Conservation (phyloP, 2,329 filamentous ascomycete genomes). For the Septoria linicola region DNA sequence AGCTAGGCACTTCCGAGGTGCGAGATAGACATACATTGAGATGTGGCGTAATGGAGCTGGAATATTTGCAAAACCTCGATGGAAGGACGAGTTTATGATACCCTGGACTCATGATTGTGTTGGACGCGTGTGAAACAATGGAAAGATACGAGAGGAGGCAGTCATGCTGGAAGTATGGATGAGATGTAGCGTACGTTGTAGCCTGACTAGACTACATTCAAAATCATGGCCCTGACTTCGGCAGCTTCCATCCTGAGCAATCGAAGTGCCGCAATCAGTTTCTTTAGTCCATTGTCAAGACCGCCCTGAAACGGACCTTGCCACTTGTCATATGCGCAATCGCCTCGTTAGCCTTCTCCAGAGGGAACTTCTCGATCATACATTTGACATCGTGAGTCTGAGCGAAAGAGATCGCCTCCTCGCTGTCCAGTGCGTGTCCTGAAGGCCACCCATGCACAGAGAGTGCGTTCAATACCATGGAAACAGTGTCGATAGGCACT, state of each 20-base stretch:
- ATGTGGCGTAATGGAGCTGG: not conserved
- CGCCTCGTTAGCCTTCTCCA: slow-evolving; percentile 52
- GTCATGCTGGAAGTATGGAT: too few species aligned
- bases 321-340: slow-evolving; percentile 52
- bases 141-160: too few species aligned
- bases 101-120: slow-evolving; percentile 10
- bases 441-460: slow-evolving; percentile 54
- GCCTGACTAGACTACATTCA: too few species aligned
- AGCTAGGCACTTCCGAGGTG: not conserved
- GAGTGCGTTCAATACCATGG: slow-evolving; percentile 49
- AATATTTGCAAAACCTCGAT: not conserved
- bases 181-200: too few species aligned
- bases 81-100: slow-evolving; percentile 15
- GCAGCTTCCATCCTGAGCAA: too few species aligned
- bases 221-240: too few species aligned
- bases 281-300: slow-evolving; percentile 49
- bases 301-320: slow-evolving; percentile 52
- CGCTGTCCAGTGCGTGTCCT: slow-evolving; percentile 53
- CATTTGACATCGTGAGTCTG: slow-evolving; percentile 50
- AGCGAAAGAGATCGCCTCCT: slow-evolving; percentile 55
- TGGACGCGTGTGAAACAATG: too few species aligned
- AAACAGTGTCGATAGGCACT: slow-evolving; percentile 44
- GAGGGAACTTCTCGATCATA: slow-evolving; percentile 54
- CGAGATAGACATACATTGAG: not conserved
- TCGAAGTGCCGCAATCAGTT: too few species aligned